Base-by-base conservation (phyloP, 345 rosid genomes). In the Brassica rapa region DNA sequence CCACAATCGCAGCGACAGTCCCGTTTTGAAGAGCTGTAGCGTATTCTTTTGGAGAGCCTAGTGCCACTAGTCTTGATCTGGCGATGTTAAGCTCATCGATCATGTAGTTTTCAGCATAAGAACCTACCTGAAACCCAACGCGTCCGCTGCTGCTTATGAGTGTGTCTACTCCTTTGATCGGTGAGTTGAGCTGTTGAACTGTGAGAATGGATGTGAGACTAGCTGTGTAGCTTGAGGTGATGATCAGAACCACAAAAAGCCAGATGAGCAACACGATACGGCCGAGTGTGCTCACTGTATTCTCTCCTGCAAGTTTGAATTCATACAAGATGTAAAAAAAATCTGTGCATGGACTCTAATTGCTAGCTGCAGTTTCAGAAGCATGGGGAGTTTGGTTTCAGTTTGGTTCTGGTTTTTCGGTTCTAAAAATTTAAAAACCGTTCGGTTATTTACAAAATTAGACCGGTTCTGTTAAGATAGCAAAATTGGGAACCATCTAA, bases 141-240 rank as follows among this genome's bases (percentile, higher is more conserved):
- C 68, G 85, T 0, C 70, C 84, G 39, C 46, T 71, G 78, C 91
- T 82, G 46, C 84, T 78, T 30, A 90, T 84, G 83, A 94, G 86
- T 32, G 94, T 66, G 81, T 94, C 94, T 53, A 94, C 88, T 19
- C 98, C 96, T 81, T 76, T 85, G 62, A 94, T 89, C n/a, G 96
- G 96, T 3, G 98, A 94, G 75, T 90, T 89, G 43, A 94, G 86
- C 77, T 94, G 98, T 76, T 87, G 91, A 33, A 90, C 92, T 1
- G 97, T 94, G 75, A 94, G 90, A 73, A 94, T 90, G 49, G 97
- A 94, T 65, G 98, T 94, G 81, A 94, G 85, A 78, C 97, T 94
- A 8, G 98, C 98, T n/a, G 93, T 94, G 75, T 94, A 94, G 86
- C 98, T 94, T n/a, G 97, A 94, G 49, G 78, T 90, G 61, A 94